Evolutionary conservation across 1,284 basidiomycete genomes (phyloP), one percentile per base, ranked within the genome.

Genomic region (Cronartium ribicola): DNA sequence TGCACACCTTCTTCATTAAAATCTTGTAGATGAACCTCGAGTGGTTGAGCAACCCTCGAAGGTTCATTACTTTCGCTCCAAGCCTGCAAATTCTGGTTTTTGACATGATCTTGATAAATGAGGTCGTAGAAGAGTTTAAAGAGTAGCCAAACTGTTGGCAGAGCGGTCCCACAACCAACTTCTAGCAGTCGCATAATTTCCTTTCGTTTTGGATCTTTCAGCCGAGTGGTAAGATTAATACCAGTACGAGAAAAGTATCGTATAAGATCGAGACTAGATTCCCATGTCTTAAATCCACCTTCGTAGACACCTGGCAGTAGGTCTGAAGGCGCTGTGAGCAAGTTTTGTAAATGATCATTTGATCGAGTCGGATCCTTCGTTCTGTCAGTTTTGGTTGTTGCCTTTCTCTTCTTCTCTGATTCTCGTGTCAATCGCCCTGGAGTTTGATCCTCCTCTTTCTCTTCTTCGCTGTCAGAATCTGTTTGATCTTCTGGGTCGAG

Each of bases 281-380:
- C 95, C 95, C 95, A 98, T 2, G 94, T 97, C 82, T 98, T 98
- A 71, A 98, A 81, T 0, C 95, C 95, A 14, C 95, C 95, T 82
- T 98, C 95, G 79, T 98, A 98, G 0, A 94, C 85, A 0, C 93
- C 89, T 0, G 94, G 91, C 10, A 98, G 87, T 11, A 98, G 86
- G 82, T 98, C 95, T 0, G 92, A 93, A 0, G 90, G 88, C 0
- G 89, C 87, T 77, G 92, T 57, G 8, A 72, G 46, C 10, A 59
- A 70, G 7, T 62, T 59, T 46, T 51, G 48, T 8, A 51, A 14
- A 51, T 51, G 48, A 8, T 51, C 48, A 51, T 51, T 51, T 51
- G 48, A 51, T 51, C 13, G 17, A 51, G 8, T 14, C 22, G 13
- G 44, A 46, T 46, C 48, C 11, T 11, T 11, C 1, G 6, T 51